A percentile compares a stretch with the other conserved stretches of the same genome.
Conservation (phyloP, 768 basidiomycete species). For the Rhizopogon roseolus region DNA sequence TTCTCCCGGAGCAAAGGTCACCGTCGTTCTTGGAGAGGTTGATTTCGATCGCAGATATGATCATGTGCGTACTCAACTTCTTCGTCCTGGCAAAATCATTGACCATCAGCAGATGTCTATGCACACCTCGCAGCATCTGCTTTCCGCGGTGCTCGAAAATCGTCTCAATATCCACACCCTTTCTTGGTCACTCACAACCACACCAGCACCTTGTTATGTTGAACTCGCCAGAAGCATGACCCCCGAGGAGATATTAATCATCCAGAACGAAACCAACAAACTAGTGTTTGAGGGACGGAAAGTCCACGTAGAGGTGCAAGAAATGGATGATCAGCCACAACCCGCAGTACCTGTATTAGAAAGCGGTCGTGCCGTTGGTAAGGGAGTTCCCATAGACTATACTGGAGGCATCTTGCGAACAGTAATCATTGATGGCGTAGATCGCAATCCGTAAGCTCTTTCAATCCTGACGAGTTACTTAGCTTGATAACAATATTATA, state of each 20-base stretch:
- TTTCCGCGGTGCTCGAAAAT: slow-evolving; percentile 75
- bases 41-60: slow-evolving; percentile 69
- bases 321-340: slow-evolving; percentile 42
- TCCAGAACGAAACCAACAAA: slow-evolving; percentile 62
- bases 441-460: slow-evolving; percentile 66
- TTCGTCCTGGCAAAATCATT: background rate
- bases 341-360: slow-evolving; percentile 30
- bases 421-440: slow-evolving; percentile 77
- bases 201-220: slow-evolving; percentile 69
- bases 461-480: slow-evolving; percentile 7
- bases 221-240: slow-evolving; percentile 71
- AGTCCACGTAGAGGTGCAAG: slow-evolving; percentile 73
- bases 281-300: slow-evolving; percentile 65
- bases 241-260: slow-evolving; percentile 49
- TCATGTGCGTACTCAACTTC: slow-evolving; percentile 44
- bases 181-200: slow-evolving; percentile 74
- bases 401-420: slow-evolving; percentile 75
- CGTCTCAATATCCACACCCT: slow-evolving; percentile 62
- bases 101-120: slow-evolving; percentile 57
- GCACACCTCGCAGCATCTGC: slow-evolving; percentile 81
- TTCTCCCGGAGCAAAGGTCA: slow-evolving; percentile 45
- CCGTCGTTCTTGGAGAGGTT: slow-evolving; percentile 48
- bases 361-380: slow-evolving; percentile 48
- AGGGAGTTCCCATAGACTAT: slow-evolving; percentile 63
- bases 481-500: slow-evolving; percentile 17